Evolutionary conservation across 176 grass and related monocot genomes (phyloP).

Genomic region (Oryza longistaminata): DNA sequence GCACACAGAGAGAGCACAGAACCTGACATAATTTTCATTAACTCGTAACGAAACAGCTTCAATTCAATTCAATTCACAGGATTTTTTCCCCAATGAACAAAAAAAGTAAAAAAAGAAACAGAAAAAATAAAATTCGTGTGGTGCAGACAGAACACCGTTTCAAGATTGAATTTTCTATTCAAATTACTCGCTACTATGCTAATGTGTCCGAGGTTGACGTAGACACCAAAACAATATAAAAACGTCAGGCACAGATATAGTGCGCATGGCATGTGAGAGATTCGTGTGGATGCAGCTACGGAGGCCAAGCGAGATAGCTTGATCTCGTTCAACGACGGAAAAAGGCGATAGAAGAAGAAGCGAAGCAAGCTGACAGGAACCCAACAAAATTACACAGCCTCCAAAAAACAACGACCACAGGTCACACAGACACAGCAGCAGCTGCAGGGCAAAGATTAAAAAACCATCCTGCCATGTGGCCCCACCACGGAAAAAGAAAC

Average conservation of each 20-base stretch:
- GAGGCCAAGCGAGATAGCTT: not conserved
- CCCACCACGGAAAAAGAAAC: too few relatives aligned
- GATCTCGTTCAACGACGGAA: slow-evolving; percentile 22
- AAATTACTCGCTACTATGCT: too few relatives aligned
- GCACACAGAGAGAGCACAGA: not conserved
- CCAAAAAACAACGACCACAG: not conserved
- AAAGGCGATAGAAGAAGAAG: not conserved
- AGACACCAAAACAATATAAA: not conserved
- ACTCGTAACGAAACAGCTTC: not conserved
- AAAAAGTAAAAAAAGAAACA: not conserved
- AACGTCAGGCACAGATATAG: not conserved
- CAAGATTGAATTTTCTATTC: not conserved
- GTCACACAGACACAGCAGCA: not conserved
- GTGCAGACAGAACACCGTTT: not conserved
- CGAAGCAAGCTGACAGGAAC: not conserved
- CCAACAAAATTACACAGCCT: too few relatives aligned
- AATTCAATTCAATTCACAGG: not conserved
- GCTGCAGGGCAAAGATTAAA: slow-evolving; percentile 6
- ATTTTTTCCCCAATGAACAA: not conserved
- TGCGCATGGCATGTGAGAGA: not conserved
- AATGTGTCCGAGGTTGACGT: not conserved
- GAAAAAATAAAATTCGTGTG: not conserved
- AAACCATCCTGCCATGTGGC: not conserved
- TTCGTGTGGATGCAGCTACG: slow-evolving; percentile 8
- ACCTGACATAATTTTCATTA: not conserved